These are phyloP conservation scores for Nelumbo lutea DNA, from an alignment of 164 flowering plant genomes.

Conservation along the genomic window DNA sequence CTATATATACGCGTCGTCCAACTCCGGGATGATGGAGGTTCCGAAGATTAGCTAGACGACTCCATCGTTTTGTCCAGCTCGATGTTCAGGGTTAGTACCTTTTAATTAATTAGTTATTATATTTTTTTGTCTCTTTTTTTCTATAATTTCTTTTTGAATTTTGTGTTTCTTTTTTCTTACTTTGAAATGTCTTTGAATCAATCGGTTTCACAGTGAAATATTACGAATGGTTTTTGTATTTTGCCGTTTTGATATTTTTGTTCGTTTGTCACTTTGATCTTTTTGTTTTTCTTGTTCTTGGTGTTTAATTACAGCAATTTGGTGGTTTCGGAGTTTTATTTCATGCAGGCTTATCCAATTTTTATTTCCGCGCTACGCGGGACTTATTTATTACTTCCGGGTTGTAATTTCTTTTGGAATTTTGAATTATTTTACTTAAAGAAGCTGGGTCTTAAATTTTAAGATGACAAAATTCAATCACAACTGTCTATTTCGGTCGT, in stretches of 20 bases:
- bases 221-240: background rate
- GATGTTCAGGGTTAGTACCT: background rate
- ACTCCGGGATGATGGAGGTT: slow-evolving; percentile 14
- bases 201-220: background rate
- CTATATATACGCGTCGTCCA: slow-evolving; percentile 16
- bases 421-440: background rate
- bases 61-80: slow-evolving; percentile 6
- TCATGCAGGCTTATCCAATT: background rate
- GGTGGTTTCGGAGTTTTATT: background rate
- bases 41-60: slow-evolving; percentile 10
- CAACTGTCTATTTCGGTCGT: background rate
- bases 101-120: background rate
- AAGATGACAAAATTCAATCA: background rate
- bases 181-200: background rate
- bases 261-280: background rate
- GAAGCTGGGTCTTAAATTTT: background rate
- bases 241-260: background rate
- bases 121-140: background rate
- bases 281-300: background rate
- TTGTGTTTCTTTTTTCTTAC: background rate
- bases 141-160: background rate
- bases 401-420: background rate
- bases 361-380: background rate
- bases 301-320: background rate
- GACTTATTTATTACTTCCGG: background rate